Conservation (phyloP, 257 asterid genomes). For the Solanum medicagineum region DNA sequence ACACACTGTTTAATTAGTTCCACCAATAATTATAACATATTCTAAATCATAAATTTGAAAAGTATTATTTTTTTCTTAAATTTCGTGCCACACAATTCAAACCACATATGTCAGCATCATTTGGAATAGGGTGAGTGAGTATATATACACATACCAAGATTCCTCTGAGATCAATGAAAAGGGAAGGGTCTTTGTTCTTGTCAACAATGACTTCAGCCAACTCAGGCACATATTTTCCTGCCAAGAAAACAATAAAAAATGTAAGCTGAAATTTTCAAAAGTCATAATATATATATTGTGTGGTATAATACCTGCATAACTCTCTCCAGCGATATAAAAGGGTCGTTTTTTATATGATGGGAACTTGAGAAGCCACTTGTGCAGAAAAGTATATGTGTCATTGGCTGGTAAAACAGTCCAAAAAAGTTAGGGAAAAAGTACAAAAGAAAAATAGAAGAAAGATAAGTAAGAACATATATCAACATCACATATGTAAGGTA, state of each 20-base stretch:
- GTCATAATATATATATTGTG: not conserved
- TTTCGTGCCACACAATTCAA: not conserved
- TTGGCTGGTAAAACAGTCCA: conserved; percentile 33
- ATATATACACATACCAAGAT: conserved; percentile 43
- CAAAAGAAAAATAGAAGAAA: not conserved
- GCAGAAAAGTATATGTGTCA: conserved; percentile 74
- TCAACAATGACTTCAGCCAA: conserved; percentile 69
- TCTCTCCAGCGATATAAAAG: conserved; percentile 83
- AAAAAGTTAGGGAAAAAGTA: not conserved
- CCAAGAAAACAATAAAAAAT: not conserved
- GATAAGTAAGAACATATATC: not conserved
- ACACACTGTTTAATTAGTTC: not conserved
- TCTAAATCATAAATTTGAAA: not conserved
- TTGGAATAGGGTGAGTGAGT: not conserved
- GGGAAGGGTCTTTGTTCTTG: conserved; percentile 50
- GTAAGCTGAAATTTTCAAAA: not conserved
- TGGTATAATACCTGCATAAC: conserved; percentile 61
- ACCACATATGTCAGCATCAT: not conserved
- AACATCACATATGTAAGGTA: not conserved
- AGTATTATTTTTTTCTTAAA: not conserved
- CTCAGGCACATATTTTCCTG: conserved; percentile 82
- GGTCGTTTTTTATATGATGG: conserved; percentile 46
- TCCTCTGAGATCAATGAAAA: conserved; percentile 67
- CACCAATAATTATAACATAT: not conserved
- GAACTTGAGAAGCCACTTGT: conserved; percentile 75